A percentile compares a stretch with the other conserved stretches of the same genome.
Conservation (phyloP, 805 yeast genomes). For the Monosporozyma solicola region DNA sequence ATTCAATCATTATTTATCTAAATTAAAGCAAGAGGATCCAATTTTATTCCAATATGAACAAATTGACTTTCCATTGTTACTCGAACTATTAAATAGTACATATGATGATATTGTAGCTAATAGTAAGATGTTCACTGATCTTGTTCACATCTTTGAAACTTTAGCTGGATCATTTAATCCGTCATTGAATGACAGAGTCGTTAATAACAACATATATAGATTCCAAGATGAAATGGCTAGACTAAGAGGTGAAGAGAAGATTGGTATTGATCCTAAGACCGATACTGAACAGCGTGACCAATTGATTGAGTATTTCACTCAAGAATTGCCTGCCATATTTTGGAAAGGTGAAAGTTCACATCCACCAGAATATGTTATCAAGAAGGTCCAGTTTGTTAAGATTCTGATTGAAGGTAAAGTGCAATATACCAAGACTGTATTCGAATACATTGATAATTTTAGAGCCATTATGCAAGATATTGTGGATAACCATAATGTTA, state of each 20-base stretch:
- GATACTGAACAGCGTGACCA: conserved; percentile 21
- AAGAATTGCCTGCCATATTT: conserved; percentile 22
- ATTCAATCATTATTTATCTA: conserved; percentile 12
- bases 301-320: conserved; percentile 16
- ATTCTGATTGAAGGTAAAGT: conserved; percentile 17
- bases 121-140: conserved; percentile 16
- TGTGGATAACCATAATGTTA: conserved; percentile 54
- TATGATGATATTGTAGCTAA: conserved; percentile 14
- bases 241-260: conserved; percentile 11
- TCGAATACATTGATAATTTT: conserved; percentile 25
- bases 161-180: conserved; percentile 61
- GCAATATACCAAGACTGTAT: conserved; percentile 12
- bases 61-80: conserved; percentile 7
- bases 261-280: conserved; percentile 14
- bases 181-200: conserved; percentile 80
- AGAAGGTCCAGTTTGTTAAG: conserved; percentile 22
- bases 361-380: conserved; percentile 19
- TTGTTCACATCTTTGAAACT: conserved; percentile 34
- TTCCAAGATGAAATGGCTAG: conserved; percentile 35
- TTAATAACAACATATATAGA: conserved; percentile 56
- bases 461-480: conserved; percentile 40
- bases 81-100: conserved; percentile 7
- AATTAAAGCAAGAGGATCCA: conserved; percentile 17
- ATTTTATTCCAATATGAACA: conserved; percentile 17
- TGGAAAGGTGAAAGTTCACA: conserved; percentile 14